Percentiles rank a stretch among this genome's conserved stretches.
phyloP scores from a whole-genome alignment of 1,284 basidiomycete genomes.

The Salmacisia buchloeana region DNA sequence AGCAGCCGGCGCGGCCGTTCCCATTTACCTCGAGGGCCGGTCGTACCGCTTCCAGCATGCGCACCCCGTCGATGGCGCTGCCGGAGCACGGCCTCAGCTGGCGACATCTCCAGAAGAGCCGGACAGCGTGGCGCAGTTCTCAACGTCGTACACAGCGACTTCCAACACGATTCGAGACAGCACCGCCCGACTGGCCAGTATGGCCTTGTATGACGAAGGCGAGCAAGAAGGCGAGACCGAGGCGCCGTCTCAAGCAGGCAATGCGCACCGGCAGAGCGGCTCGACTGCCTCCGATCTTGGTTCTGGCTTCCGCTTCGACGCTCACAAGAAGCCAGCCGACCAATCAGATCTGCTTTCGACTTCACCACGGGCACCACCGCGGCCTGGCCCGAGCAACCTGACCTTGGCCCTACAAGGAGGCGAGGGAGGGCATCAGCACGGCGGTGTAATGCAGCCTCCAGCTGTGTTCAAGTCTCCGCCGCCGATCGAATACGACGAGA shows the following conservation, averaged over 20 bases:
- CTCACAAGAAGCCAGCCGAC: constrained; percentile 8
- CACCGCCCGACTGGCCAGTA: constrained; percentile 44
- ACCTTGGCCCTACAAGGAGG: neutral
- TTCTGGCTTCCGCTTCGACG: constrained; percentile 7
- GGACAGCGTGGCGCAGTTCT: neutral
- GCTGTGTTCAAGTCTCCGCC: neutral
- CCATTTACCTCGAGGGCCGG: constrained; percentile 7
- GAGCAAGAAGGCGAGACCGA: constrained; percentile 18
- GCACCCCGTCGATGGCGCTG: neutral
- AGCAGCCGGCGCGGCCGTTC: neutral
- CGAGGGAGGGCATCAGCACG: neutral
- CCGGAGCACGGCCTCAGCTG: neutral
- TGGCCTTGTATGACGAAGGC: constrained; percentile 37
- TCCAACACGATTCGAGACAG: constrained; percentile 38
- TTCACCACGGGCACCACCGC: neutral
- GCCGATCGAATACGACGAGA: neutral
- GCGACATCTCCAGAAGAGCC: neutral
- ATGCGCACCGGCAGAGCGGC: neutral
- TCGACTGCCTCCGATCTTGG: constrained; percentile 5
- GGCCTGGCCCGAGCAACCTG: neutral
- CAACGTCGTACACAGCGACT: constrained; percentile 44
- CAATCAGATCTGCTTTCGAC: constrained; percentile 21
- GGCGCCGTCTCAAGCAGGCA: neutral
- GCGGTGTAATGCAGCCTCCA: neutral
- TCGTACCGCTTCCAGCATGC: constrained; percentile 8